Conservation (phyloP, 345 rosid species). For the Arabidopsis arenosa region DNA sequence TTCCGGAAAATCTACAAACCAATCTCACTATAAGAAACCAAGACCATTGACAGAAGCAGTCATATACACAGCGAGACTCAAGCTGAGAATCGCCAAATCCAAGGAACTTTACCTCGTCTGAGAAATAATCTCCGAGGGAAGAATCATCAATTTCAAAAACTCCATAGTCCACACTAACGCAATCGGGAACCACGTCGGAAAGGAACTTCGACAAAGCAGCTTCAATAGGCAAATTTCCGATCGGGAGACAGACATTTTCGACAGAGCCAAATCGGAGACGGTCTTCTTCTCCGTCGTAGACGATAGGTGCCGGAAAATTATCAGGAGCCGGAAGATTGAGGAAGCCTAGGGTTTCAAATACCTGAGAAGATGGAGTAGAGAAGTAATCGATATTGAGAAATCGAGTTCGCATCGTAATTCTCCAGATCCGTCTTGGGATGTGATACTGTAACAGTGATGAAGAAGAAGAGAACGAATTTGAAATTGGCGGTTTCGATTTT, state of each 20-base stretch:
- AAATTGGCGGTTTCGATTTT: slow-evolving; percentile 51
- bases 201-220: slow-evolving; percentile 65
- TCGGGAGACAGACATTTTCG: slow-evolving; percentile 41
- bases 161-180: slow-evolving; percentile 43
- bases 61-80: not conserved
- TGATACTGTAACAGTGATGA: slow-evolving; percentile 18
- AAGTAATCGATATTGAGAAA: slow-evolving; percentile 69
- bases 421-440: slow-evolving; percentile 14
- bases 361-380: slow-evolving; percentile 45
- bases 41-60: not conserved
- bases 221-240: slow-evolving; percentile 54
- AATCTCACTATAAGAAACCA: slow-evolving; percentile 39
- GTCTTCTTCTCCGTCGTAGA: slow-evolving; percentile 37
- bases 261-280: slow-evolving; percentile 46
- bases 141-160: slow-evolving; percentile 40
- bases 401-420: slow-evolving; percentile 67
- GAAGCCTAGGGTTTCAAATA: slow-evolving; percentile 58
- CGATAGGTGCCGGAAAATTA: slow-evolving; percentile 41
- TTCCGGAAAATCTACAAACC: not conserved
- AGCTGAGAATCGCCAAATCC: slow-evolving; percentile 16
- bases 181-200: slow-evolving; percentile 57
- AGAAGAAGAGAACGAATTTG: slow-evolving; percentile 33
- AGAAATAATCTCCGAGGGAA: not conserved
- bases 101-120: slow-evolving; percentile 15
- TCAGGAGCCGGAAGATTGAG: slow-evolving; percentile 66